Conservation (phyloP, 1,284 basidiomycete genomes). For the Sparassis latifolia region DNA sequence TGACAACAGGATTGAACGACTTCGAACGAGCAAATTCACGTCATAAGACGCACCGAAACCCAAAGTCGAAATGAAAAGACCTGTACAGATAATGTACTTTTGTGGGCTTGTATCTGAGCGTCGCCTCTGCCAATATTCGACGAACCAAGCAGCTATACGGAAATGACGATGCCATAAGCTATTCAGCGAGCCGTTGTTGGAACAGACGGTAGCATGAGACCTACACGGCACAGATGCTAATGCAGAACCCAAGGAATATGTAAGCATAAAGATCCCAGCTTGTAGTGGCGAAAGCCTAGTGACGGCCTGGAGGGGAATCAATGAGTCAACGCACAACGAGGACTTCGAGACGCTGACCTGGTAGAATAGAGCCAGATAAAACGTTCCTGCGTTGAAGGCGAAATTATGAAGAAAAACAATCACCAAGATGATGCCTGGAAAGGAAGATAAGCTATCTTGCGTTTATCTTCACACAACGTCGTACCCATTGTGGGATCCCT, state of each 20-base stretch:
- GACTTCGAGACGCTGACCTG: conserved; percentile 42
- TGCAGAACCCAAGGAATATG: conserved; percentile 76
- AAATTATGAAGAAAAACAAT: conserved; percentile 75
- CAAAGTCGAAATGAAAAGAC: conserved; percentile 54
- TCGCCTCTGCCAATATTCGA: conserved; percentile 53
- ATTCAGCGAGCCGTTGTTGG: not conserved
- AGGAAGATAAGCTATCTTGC: conserved; percentile 23
- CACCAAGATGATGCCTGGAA: conserved; percentile 53
- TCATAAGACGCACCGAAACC: conserved; percentile 58
- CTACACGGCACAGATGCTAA: conserved; percentile 64
- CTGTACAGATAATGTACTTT: conserved; percentile 53
- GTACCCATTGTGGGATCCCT: conserved; percentile 52
- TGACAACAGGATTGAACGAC: conserved; percentile 21
- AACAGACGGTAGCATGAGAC: conserved; percentile 6
- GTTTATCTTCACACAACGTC: conserved; percentile 10
- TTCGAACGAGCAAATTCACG: not conserved
- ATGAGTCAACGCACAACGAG: conserved; percentile 5
- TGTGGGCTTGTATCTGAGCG: conserved; percentile 55
- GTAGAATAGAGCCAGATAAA: conserved; percentile 74
- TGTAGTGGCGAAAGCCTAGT: conserved; percentile 57
- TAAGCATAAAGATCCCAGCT: conserved; percentile 67
- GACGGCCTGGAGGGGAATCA: conserved; percentile 43
- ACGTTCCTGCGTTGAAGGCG: conserved; percentile 75
- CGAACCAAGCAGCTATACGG: conserved; percentile 57
- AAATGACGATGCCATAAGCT: not conserved